Conservation (phyloP, 2,329 filamentous ascomycete species). For the Fusarium nygamai region DNA sequence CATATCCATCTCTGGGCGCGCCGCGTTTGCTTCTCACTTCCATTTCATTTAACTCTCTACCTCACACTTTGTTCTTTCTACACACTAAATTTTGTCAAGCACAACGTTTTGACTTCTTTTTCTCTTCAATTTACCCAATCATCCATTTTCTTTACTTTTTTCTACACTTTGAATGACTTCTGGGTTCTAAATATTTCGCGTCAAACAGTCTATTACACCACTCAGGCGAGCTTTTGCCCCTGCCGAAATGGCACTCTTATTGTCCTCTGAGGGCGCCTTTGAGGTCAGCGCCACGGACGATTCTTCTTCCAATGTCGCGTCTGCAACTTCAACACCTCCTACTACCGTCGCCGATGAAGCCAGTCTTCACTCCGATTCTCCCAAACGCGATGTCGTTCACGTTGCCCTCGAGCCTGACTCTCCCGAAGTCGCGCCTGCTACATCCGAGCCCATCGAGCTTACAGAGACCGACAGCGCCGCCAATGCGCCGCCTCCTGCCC, state of each 20-base stretch:
- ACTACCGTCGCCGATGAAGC: slow-evolving; percentile 72
- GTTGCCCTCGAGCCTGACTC: slow-evolving; percentile 47
- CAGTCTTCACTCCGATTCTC: slow-evolving; percentile 62
- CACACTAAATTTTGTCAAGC: slow-evolving; percentile 6
- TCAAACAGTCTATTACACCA: slow-evolving; percentile 20
- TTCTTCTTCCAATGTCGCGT: slow-evolving; percentile 63
- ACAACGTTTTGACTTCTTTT: neutral
- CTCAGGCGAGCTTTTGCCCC: slow-evolving; percentile 9
- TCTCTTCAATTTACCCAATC: neutral
- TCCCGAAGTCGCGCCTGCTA: slow-evolving; percentile 24
- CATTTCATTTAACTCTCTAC: slow-evolving; percentile 18
- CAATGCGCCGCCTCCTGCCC: slow-evolving; percentile 38
- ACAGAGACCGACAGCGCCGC: slow-evolving; percentile 11
- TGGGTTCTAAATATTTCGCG: slow-evolving; percentile 32
- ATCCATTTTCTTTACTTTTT: neutral
- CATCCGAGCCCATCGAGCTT: slow-evolving; percentile 16
- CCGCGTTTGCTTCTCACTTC: slow-evolving; percentile 35
- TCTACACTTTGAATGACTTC: slow-evolving; percentile 13
- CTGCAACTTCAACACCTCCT: slow-evolving; percentile 70
- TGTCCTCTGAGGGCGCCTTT: slow-evolving; percentile 49
- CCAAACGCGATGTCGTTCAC: slow-evolving; percentile 52
- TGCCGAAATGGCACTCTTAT: slow-evolving; percentile 45
- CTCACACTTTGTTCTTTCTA: neutral
- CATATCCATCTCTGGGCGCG: slow-evolving; percentile 34
- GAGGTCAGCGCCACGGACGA: slow-evolving; percentile 45